These are phyloP conservation scores for Geranomyces variabilis DNA, from an alignment of 192 early-diverging fungal genomes.

Conservation along the genomic window DNA sequence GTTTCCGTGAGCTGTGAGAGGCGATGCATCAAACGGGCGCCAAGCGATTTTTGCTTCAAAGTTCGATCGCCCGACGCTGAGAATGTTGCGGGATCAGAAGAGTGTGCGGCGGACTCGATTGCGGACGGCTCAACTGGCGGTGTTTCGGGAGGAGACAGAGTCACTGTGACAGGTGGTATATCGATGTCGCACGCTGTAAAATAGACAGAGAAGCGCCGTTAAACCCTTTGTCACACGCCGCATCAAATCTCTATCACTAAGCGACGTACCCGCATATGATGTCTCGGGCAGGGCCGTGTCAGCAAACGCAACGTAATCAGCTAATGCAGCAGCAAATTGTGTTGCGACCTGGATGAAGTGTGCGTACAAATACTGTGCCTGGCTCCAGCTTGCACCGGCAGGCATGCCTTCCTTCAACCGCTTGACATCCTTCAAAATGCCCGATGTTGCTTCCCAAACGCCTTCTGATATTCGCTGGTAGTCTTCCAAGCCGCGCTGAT, in stretches of 20 bases:
- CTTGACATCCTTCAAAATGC: slow-evolving; percentile 29
- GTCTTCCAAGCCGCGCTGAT: slow-evolving; percentile 13
- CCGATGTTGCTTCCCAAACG: slow-evolving; percentile 31
- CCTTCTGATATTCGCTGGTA: slow-evolving; percentile 26
- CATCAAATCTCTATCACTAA: no score
- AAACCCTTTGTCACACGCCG: no score
- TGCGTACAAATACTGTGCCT: slow-evolving; percentile 9
- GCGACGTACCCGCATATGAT: no score
- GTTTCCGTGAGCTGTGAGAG: slow-evolving; percentile 13
- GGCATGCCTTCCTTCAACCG: slow-evolving; percentile 28
- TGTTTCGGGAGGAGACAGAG: not conserved
- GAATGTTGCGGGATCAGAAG: not conserved
- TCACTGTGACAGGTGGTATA: not conserved
- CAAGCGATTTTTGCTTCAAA: slow-evolving; percentile 18
- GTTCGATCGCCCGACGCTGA: not conserved
- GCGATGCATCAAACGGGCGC: slow-evolving; percentile 12
- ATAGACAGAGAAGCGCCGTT: no score
- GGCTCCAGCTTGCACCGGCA: slow-evolving; percentile 11
- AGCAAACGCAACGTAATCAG: slow-evolving; percentile 29
- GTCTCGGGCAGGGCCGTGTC: not conserved
- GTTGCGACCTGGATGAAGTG: slow-evolving; percentile 1
- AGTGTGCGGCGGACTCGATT: not conserved
- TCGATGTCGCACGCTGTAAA: no score
- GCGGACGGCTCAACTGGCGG: not conserved
- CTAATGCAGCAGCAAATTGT: slow-evolving; percentile 16